Base-by-base conservation (phyloP, 106 monocot species). In the Cymbidium sinense region DNA sequence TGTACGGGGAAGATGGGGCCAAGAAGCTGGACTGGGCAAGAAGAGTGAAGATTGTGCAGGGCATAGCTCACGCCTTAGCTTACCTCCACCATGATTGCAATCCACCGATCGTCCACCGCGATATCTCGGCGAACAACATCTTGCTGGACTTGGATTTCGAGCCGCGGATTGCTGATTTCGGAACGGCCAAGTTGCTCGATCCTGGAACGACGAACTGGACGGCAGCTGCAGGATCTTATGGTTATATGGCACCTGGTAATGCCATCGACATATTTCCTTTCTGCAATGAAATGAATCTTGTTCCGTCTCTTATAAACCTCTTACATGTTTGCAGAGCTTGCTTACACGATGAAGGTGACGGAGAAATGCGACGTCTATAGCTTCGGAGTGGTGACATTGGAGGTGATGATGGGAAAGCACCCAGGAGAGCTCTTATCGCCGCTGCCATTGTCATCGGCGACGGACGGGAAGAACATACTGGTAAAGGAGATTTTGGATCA, bases 271-370 rank as follows among this genome's bases (percentile, higher is more conserved):
- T 3, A 17, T 67, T 21, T 11, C 21, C 1, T 58, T 58, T 75
- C 44, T 39, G 37, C 74, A 52, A 78, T n/a, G 12, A n/a, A 3
- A 7, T 23, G 23, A 23, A 7, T 43, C 73, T 19, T 76, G 75
- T 21, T 80, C 44, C 36, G 36, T 82, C 27, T 75, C 84, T 55
- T 86, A n/a, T n/a, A n/a, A 58, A 58, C 5, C 58, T 8, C 23
- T 58, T 23, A n/a, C 6, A 1, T 47, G 6, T 58, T 3, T 33
- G 67, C 67, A 95, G 94, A 91, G 77, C 91, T 91, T 79, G 94
- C 94, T 50, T 95, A 91, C 81, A 91, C 91, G 33, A 95, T 95
- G 94, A 95, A 95, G 77, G 87, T 95, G 19, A 95, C 91, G 37
- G 94, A 95, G 54, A 95, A 95, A 77, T 87, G 94, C 33, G 91